These are phyloP conservation scores for Sporothrix pseudoabietina DNA, from an alignment of 2,329 filamentous ascomycete species.

Conservation along the genomic window DNA sequence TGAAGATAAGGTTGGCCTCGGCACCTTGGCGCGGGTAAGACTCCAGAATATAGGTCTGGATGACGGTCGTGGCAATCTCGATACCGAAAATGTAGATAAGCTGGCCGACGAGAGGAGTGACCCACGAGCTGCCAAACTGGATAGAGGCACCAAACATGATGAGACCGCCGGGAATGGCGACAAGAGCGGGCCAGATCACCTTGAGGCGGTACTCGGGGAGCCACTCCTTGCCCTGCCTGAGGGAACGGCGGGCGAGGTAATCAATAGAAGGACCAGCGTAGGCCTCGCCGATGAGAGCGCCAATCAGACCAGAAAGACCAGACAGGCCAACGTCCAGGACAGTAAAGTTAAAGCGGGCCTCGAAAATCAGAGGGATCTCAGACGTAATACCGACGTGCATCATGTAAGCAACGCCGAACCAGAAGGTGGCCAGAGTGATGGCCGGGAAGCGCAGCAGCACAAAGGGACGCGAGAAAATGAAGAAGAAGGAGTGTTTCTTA, in stretches of 20 bases:
- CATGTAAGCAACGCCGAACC: constrained; percentile 26
- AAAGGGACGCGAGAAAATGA: constrained; percentile 24
- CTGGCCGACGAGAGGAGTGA: constrained; percentile 19
- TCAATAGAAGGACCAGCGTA: constrained; percentile 24
- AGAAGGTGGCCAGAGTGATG: constrained; percentile 1
- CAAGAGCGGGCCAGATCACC: constrained; percentile 22
- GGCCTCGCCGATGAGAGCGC: constrained; percentile 23
- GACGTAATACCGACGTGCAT: constrained; percentile 25
- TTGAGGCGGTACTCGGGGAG: constrained; percentile 25
- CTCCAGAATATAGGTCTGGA: constrained; percentile 23
- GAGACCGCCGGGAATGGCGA: constrained; percentile 12
- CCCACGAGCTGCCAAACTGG: constrained; percentile 25
- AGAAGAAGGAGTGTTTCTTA: constrained; percentile 19
- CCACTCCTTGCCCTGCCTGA: constrained; percentile 26
- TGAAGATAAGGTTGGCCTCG: constrained; percentile 22
- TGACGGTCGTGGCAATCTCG: constrained; percentile 21
- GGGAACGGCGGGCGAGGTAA: constrained; percentile 8
- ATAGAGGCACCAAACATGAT: constrained; percentile 23
- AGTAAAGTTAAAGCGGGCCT: constrained; percentile 22
- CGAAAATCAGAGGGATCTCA: constrained; percentile 25
- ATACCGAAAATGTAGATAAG: constrained; percentile 24
- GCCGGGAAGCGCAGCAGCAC: constrained; percentile 19
- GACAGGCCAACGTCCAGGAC: constrained; percentile 22
- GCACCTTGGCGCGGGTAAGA: constrained; percentile 25
- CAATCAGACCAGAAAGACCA: constrained; percentile 29